Conservation (phyloP, 1,139 yeast genomes). For the Diutina mesorugosa region DNA sequence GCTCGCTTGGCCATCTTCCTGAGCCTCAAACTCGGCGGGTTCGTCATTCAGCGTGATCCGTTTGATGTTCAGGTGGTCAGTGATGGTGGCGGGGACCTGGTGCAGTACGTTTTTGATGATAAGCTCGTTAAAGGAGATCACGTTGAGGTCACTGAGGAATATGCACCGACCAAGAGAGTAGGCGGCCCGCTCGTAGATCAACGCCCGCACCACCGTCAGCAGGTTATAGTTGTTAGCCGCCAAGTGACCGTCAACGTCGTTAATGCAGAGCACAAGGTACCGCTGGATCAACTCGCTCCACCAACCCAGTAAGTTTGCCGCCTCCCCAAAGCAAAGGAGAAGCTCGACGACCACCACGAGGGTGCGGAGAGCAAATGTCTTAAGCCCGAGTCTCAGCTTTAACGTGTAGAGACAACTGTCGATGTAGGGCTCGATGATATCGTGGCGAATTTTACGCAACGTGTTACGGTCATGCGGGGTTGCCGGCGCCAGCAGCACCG, state of each 20-base stretch:
- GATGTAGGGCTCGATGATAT: slow-evolving; percentile 49
- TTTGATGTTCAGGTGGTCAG: slow-evolving; percentile 3
- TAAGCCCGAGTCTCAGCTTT: slow-evolving; percentile 49
- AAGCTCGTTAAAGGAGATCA: slow-evolving; percentile 3
- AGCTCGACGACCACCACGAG: slow-evolving; percentile 32
- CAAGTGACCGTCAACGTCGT: slow-evolving; percentile 24
- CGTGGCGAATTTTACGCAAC: slow-evolving; percentile 46
- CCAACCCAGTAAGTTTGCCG: slow-evolving; percentile 31
- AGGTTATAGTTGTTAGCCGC: slow-evolving; percentile 16
- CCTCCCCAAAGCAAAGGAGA: slow-evolving; percentile 34
- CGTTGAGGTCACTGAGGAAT: slow-evolving; percentile 9
- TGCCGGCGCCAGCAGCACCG: slow-evolving; percentile 14
- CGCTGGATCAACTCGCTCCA: slow-evolving; percentile 36
- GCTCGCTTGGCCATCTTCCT: background rate
- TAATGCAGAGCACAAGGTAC: slow-evolving; percentile 27
- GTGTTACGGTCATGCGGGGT: slow-evolving; percentile 30
- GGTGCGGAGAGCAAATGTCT: slow-evolving; percentile 45
- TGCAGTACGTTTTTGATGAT: slow-evolving; percentile 5
- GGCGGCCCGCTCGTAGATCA: slow-evolving; percentile 28
- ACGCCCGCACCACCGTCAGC: slow-evolving; percentile 29
- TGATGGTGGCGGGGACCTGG: slow-evolving; percentile 8
- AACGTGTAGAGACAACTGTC: slow-evolving; percentile 45
- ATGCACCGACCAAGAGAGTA: slow-evolving; percentile 21
- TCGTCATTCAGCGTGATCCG: background rate
- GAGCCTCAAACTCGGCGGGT: background rate